phyloP scores from a whole-genome alignment of 139 green algal genomes.

The Chlorella sorokiniana region DNA sequence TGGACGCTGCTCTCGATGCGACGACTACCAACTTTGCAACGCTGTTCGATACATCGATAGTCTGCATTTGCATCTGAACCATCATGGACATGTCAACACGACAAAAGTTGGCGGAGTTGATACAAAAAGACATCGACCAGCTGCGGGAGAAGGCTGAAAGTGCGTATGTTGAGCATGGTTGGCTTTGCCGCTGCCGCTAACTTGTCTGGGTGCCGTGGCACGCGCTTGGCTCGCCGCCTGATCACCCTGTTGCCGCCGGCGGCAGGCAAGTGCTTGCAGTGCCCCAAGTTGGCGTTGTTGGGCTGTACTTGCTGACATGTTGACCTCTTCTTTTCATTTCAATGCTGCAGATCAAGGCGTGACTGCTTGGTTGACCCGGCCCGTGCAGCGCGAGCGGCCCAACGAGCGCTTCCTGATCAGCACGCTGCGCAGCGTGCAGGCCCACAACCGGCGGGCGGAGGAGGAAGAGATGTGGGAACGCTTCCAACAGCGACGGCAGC shows the following conservation, averaged over 20 bases:
- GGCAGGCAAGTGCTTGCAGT: not conserved
- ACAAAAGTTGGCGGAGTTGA: conserved; percentile 28
- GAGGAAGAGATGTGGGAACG: conserved; percentile 67
- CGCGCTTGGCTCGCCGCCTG: too few relatives aligned
- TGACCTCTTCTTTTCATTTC: not conserved
- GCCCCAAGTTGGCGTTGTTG: not conserved
- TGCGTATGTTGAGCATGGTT: not conserved
- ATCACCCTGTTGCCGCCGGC: too few relatives aligned
- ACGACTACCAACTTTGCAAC: too few relatives aligned
- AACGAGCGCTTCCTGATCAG: conserved; percentile 78
- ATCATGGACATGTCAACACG: conserved; percentile 17
- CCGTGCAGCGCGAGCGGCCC: conserved; percentile 54
- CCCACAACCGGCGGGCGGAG: conserved; percentile 56
- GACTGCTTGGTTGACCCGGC: conserved; percentile 53
- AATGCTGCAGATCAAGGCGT: conserved; percentile 54
- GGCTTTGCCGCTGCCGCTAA: not conserved
- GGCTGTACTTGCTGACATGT: not conserved
- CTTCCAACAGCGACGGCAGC: conserved; percentile 40
- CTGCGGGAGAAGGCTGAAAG: conserved; percentile 31
- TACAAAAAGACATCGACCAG: conserved; percentile 35
- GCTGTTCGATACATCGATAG: not conserved
- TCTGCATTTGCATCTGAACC: not conserved
- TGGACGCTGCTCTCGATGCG: too few relatives aligned
- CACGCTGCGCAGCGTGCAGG: conserved; percentile 60
- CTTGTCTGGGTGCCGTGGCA: too few relatives aligned